phyloP scores from a whole-genome alignment of 1,284 basidiomycete genomes.

The Ustilago loliicola region DNA sequence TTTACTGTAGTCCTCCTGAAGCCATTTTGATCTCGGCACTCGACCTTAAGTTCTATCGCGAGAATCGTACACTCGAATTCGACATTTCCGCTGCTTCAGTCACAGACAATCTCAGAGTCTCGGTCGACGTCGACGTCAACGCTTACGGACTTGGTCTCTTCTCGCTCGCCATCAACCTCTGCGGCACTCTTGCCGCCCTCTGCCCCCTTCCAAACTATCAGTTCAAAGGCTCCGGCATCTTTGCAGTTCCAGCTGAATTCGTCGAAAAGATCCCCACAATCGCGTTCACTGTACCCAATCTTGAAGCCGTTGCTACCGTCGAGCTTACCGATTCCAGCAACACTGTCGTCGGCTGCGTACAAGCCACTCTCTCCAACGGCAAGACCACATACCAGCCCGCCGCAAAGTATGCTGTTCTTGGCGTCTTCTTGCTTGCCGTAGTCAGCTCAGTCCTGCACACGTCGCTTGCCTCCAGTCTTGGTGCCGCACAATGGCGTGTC shows the following conservation, averaged over 20 bases:
- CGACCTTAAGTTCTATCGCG: slow-evolving; percentile 59
- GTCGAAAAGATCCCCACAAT: slow-evolving; percentile 79
- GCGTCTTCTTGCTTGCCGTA: slow-evolving; percentile 79
- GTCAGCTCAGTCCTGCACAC: slow-evolving; percentile 80
- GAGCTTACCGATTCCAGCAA: slow-evolving; percentile 80
- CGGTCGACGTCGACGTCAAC: slow-evolving; percentile 59
- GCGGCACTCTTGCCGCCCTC: slow-evolving; percentile 56
- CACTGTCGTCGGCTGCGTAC: slow-evolving; percentile 86
- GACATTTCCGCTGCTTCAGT: slow-evolving; percentile 64
- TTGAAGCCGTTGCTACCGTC: slow-evolving; percentile 89
- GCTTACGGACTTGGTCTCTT: slow-evolving; percentile 67
- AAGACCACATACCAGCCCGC: slow-evolving; percentile 81
- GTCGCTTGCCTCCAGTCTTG: slow-evolving; percentile 67
- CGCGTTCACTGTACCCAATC: slow-evolving; percentile 88
- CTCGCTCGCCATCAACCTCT: slow-evolving; percentile 65
- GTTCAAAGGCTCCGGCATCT: slow-evolving; percentile 76
- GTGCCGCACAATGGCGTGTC: slow-evolving; percentile 75
- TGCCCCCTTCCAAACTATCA: slow-evolving; percentile 69
- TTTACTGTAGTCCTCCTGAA: slow-evolving; percentile 65
- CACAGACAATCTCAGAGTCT: slow-evolving; percentile 46
- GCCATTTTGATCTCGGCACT: slow-evolving; percentile 64
- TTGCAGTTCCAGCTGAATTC: slow-evolving; percentile 77
- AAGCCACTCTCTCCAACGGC: slow-evolving; percentile 91
- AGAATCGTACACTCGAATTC: slow-evolving; percentile 66
- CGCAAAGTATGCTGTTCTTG: slow-evolving; percentile 83